Evolutionary conservation across 2,329 filamentous ascomycete genomes (phyloP), one percentile per base, ranked within the genome.

Genomic region (Aaosphaeria pasadenensis): DNA sequence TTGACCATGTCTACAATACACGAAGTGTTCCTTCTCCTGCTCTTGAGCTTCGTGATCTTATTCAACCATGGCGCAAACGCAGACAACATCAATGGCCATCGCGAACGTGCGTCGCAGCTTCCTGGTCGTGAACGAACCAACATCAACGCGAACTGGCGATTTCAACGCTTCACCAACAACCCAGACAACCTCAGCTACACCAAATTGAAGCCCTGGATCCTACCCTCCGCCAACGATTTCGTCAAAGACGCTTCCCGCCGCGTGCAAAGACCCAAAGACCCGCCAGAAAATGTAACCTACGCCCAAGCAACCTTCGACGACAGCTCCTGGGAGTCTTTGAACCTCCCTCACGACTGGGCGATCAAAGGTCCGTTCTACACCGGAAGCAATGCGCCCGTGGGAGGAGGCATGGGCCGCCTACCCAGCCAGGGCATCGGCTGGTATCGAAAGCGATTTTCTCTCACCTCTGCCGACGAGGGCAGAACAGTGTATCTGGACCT

Each of bases 351-450:
- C 50, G 74, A 77, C 54, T 77, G 72, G 74, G 73, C 73, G 17
- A 69, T 76, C 52, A 63, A 66, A 28, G 72, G 72, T 0, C 73
- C 73, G 4, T 77, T 76, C 47, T 13, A 44, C 28, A 29, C 33
- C 9, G 42, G 24, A 11, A 38, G 36, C 30, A 35, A 29, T 5
- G 59, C 67, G 4, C 52, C 63, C 3, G 61, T 75, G 4, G 52
- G 56, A 7, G 69, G 71, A 6, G 69, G 66, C 6, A 73, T 74
- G 71, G 71, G 71, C 11, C 63, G 74, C 3, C 56, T 80, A 30
- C 77, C 77, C 0, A 62, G 69, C n/a, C 69, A 78, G 11, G 77
- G 77, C 1, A 71, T 79, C 2, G 76, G 72, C 0, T 78, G 76
- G 76, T 78, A 78, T 50, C 73, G 76, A 5, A 65, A 69, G 24